Evolutionary conservation across 2,329 filamentous ascomycete species (phyloP), one percentile per base, ranked within the genome.

Genomic region (Fusarium bulbicola): DNA sequence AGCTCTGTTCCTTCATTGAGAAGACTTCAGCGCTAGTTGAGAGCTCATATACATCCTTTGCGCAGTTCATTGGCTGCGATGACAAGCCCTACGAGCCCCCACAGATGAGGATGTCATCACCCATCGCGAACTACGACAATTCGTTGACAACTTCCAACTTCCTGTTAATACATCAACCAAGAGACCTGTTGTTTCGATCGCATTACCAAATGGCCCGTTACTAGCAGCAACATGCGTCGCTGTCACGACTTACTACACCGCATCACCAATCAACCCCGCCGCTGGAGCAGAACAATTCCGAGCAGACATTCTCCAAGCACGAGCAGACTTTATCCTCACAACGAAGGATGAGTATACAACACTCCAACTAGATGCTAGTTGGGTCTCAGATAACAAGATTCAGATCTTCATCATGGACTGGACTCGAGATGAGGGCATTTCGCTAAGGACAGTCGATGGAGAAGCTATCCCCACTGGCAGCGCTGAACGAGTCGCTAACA

Each of bases 221-320:
- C 4, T 67, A 14, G 64, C 64, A 13, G 64, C 64, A 1, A 67
- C 64, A 15, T 67, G 64, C 11, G 37, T 67, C 9, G 64, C 64
- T 9, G 53, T 67, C 2, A 60, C 64, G 3, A 67, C 34, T 26
- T 67, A 67, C 40, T 67, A 67, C 28, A 67, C 39, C 4, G 34
- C 63, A 18, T 67, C 63, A 0, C 64, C 64, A 5, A 67, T 67
- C 21, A 67, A 67, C n/a, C 64, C 64, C 1, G 64, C 64, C 7
- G 53, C 64, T 6, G 64, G 63, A 8, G 24, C 39, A 3, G 64
- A 67, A 20, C 64, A 67, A 20, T 67, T 67, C 34, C 45, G 53
- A n/a, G 39, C 64, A 1, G 64, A 67, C 18, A 67, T 67, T 15
- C 39, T 67, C 1, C 64, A 67, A 30, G 64, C 64, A 2, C 32